phyloP scores from a whole-genome alignment of 495 filamentous ascomycete species.

The Podospora fimiseda region DNA sequence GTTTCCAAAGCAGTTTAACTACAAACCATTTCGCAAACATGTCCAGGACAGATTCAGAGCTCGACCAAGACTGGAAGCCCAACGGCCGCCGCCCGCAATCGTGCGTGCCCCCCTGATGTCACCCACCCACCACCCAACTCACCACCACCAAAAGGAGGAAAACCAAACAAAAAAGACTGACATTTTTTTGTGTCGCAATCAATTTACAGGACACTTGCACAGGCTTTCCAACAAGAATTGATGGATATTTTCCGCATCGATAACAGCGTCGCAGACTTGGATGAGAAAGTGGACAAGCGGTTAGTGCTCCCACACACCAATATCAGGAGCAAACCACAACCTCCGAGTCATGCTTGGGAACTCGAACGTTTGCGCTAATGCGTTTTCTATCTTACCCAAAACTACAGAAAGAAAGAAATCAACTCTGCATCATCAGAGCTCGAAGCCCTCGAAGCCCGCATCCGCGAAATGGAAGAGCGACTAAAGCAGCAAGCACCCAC shows the following conservation, averaged over 20 bases:
- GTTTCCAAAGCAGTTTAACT: too few relatives aligned
- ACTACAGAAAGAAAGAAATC: slow-evolving; percentile 60
- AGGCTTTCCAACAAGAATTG: slow-evolving; percentile 76
- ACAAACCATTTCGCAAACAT: slow-evolving; percentile 21
- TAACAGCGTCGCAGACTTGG: slow-evolving; percentile 68
- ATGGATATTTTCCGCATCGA: slow-evolving; percentile 86
- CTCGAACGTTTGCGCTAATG: slow-evolving; percentile 8
- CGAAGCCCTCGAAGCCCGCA: slow-evolving; percentile 72
- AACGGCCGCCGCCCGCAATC: slow-evolving; percentile 70
- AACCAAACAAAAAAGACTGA: slow-evolving; percentile 11
- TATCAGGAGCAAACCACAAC: background rate
- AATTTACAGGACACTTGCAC: slow-evolving; percentile 67
- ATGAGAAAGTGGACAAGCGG: slow-evolving; percentile 77
- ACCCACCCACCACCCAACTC: too few relatives aligned
- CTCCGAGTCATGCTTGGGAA: background rate
- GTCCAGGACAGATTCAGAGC: slow-evolving; percentile 53
- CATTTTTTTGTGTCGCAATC: background rate
- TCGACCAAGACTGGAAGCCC: slow-evolving; percentile 70
- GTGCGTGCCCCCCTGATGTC: slow-evolving; percentile 47
- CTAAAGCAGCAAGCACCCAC: slow-evolving; percentile 49
- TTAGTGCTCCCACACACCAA: slow-evolving; percentile 43
- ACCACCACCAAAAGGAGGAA: too few relatives aligned
- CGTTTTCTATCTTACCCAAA: background rate
- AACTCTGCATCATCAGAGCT: slow-evolving; percentile 71
- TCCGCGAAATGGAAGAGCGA: slow-evolving; percentile 78